Base-by-base conservation (phyloP, 1,284 basidiomycete genomes). In the Rhodotorula glutinis region DNA sequence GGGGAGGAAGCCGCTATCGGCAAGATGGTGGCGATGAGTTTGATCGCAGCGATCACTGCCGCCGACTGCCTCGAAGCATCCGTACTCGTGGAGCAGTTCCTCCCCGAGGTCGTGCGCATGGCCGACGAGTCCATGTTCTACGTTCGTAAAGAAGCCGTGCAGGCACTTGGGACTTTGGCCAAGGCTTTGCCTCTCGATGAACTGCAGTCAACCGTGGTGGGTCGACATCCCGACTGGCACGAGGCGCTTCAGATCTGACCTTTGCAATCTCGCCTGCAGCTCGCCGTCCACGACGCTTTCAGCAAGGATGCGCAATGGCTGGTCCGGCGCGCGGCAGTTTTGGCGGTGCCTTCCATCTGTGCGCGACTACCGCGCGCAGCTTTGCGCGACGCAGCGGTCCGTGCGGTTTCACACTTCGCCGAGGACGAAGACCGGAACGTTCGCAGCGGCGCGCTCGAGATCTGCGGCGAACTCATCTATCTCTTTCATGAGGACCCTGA, bases 401-500 rank as follows among this genome's bases (percentile, higher is more conserved):
- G 85, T 51, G 85, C 86, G 1, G 80, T 90, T 53, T 66, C 84
- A 4, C 81, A 83, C 1, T 84, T 96, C 29, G 83, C 87, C n/a
- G 78, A 78, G 29, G 91, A 94, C 76, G 83, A 85, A 43, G 84
- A 85, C 29, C 80, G 85, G 9, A 82, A 85, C 25, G 92, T 97
- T 27, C 87, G 91, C 33, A 85, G 85, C 27, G 90, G 91, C 2
- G 86, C 90, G 2, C 83, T 97, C 44, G 93, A 98, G 77, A 85
- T 91, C 44, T 85, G 97, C 11, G 95, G 94, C 10, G 94, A 98
- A 78, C 86, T 94, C 30, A 86, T 98, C 70, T 87, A 91, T 78
- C 86, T 91, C 9, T 98, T 98, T 77, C 82, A 85, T 62, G 81
- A 84, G 27, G 85, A 87, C 73, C 76, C 78, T 0, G 64, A 72